phyloP scores from a whole-genome alignment of 371 early-diverging fungal genomes.

The Mucor circinelloides region DNA sequence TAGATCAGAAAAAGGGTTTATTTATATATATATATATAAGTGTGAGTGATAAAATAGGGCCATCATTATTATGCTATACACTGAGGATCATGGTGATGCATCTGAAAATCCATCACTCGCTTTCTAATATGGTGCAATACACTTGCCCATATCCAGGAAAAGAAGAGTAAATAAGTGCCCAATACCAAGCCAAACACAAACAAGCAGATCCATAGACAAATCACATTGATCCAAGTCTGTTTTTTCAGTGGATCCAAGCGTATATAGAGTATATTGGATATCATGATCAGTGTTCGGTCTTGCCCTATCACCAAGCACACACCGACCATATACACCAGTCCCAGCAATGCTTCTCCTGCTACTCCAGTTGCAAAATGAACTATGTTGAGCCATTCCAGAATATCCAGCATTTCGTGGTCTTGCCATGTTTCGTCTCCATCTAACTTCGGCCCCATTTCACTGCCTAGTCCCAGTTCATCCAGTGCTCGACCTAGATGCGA shows the following conservation, averaged over 20 bases:
- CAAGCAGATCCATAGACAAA: constrained; percentile 12
- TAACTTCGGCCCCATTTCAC: constrained; percentile 38
- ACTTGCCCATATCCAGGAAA: constrained; percentile 51
- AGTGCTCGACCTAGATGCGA: constrained; percentile 34
- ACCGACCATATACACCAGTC: constrained; percentile 42
- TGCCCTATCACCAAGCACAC: constrained; percentile 38
- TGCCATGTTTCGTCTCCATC: constrained; percentile 54
- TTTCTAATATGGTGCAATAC: constrained; percentile 32
- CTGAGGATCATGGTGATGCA: neutral
- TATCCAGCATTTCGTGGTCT: constrained; percentile 43
- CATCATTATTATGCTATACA: neutral
- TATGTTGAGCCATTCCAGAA: constrained; percentile 40
- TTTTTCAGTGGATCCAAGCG: constrained; percentile 18
- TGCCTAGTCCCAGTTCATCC: constrained; percentile 40
- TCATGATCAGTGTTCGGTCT: constrained; percentile 33
- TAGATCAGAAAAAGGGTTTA: neutral
- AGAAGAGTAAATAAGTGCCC: constrained; percentile 44
- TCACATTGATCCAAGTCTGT: constrained; percentile 13
- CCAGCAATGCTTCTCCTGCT: constrained; percentile 43
- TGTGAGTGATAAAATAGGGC: neutral
- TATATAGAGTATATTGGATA: constrained; percentile 31
- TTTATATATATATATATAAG: neutral
- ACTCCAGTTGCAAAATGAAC: constrained; percentile 45
- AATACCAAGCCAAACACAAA: constrained; percentile 26
- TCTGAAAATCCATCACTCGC: constrained; percentile 18